Base-by-base conservation (phyloP, 495 filamentous ascomycete species). In the Clavariopsis aquatica region DNA sequence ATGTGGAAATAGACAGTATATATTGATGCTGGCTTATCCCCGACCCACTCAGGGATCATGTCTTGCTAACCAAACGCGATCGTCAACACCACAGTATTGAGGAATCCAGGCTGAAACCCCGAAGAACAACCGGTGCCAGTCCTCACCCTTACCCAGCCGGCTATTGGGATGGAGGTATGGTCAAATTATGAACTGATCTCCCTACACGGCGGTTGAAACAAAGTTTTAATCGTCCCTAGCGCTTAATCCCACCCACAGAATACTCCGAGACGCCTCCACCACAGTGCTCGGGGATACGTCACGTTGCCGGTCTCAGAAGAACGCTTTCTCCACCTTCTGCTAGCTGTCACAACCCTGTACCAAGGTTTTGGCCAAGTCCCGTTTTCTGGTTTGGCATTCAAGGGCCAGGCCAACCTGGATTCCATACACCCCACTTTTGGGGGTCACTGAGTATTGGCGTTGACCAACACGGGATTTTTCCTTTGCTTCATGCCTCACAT, bases 321-420 rank as follows among this genome's bases (percentile, higher is more conserved):
- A 28, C 8, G n/a, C 36, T 12, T 41, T 57, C 54, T 20, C n/a
- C 31, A 43, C 54, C 36, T 57, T 31, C 36, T 41, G 26, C 6
- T 36, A 13, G 31, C 31, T 36, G 31, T 36, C n/a, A n/a, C 31
- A 36, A 36, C 31, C 31, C 31, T 43, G 49, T 60, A 46, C 55
- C 55, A 52, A 60, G 56, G 45, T 49, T 52, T 52, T 4, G 12
- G n/a, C 31, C 38, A 43, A 43, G 38, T 17, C 38, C 3, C n/a
- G 6, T 27, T 34, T 29, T 49, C 12, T 27, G 29, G 38, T 60
- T 43, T 60, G 57, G 57, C 7, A 28, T 61, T 28, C 15, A 29
- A 28, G 9, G 13, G 13, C 31, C 3, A 56, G 5, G 31, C 31
- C 31, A 36, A 36, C 13, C 31, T 13, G 6, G 6, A 13, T 10